Conservation (phyloP, 495 filamentous ascomycete species). For the Geopyxis carbonaria region DNA sequence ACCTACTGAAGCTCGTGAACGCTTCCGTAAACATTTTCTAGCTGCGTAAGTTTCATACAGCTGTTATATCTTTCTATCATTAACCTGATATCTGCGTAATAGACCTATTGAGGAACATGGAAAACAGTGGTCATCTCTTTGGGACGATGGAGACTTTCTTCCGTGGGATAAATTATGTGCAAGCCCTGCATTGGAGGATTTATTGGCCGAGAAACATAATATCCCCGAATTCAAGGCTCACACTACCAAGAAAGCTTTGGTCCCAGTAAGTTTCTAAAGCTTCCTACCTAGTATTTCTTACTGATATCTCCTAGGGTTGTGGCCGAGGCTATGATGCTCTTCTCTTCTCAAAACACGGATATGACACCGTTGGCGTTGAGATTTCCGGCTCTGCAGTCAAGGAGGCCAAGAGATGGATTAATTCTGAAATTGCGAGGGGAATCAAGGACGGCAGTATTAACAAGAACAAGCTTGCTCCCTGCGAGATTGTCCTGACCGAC, state of each 20-base stretch:
- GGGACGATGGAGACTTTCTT: conserved; percentile 34
- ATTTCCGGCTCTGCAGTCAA: conserved; percentile 40
- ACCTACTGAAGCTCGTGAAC: conserved; percentile 14
- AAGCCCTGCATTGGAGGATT: conserved; percentile 43
- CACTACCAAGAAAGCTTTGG: conserved; percentile 35
- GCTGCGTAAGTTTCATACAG: conserved; percentile 2
- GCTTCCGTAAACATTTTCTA: conserved; percentile 17
- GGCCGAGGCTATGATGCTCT: conserved; percentile 61
- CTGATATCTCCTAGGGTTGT: conserved; percentile 37
- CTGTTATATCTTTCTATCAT: no score
- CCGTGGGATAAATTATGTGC: conserved; percentile 44
- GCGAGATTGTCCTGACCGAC: conserved; percentile 45
- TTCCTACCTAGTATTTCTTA: background rate
- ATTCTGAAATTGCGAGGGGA: background rate
- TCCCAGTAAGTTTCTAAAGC: conserved; percentile 27
- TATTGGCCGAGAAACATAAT: conserved; percentile 27
- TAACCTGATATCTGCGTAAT: conserved; percentile 3
- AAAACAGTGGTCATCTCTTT: conserved; percentile 37
- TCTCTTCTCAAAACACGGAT: conserved; percentile 51
- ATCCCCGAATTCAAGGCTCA: conserved; percentile 6
- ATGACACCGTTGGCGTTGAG: conserved; percentile 59
- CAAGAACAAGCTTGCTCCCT: background rate
- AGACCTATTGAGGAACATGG: conserved; percentile 14
- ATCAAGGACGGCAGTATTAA: conserved; percentile 1
- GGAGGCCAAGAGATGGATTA: conserved; percentile 31